Base-by-base conservation (phyloP, 805 yeast genomes). In the Yamadazyma scolyti region DNA sequence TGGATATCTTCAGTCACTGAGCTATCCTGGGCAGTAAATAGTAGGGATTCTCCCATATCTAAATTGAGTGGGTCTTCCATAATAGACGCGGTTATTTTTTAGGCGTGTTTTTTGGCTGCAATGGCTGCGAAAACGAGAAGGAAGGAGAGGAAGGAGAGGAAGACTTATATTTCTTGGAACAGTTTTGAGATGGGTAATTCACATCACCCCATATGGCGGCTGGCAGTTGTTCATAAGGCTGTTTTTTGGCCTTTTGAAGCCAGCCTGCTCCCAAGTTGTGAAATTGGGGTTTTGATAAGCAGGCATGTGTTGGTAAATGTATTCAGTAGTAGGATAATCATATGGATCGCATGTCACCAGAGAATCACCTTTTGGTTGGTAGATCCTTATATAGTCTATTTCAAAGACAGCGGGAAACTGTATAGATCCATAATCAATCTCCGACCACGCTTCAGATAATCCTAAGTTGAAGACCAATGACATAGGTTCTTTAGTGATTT, bases 191-290 rank as follows among this genome's bases (percentile, higher is more conserved):
- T n/a, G n/a, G n/a, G n/a, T n/a, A n/a, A n/a, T n/a, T n/a, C n/a
- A n/a, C n/a, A n/a, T n/a, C n/a, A n/a, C n/a, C n/a, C n/a, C 34
- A 23, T 34, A 13, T 3, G 37, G 40, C 4, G 27, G 23, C 24
- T 40, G 40, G 34, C 34, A 77, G 43, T 71, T 64, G 34, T 79
- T 75, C 13, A 75, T 71, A 33, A 82, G 51, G 9, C 44, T 57
- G 54, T 82, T 82, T 47, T 74, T 75, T 12, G 96, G 96, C 50
- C 59, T 57, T 3, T 56, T 36, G 53, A 79, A 65, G 4, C 71
- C 71, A 1, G 69, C 70, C 20, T 31, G 37, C 27, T 49, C 40
- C 68, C 71, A 66, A 8, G 56, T 37, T 3, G 70, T 65, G 19
- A 48, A 37, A 37, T 65, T 63, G 9, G 43, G 38, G 36, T 65